These are phyloP conservation scores for Bacidia rubella DNA, from an alignment of 495 filamentous ascomycete genomes.

Conservation along the genomic window DNA sequence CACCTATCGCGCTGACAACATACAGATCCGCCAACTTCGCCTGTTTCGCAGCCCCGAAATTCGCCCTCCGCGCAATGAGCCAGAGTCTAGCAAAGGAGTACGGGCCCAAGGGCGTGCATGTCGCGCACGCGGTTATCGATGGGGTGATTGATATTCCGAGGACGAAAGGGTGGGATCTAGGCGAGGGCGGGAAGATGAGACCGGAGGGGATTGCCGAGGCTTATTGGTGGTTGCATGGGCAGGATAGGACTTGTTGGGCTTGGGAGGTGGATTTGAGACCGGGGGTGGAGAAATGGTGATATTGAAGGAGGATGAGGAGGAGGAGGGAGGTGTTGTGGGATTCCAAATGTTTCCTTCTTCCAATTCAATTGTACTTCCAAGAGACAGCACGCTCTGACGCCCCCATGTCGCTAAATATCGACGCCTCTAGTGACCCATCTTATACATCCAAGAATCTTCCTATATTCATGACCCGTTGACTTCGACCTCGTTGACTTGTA, in stretches of 20 bases:
- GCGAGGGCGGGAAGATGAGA: slow-evolving; percentile 54
- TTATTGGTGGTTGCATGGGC: slow-evolving; percentile 82
- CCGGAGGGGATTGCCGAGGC: slow-evolving; percentile 82
- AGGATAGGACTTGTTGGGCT: slow-evolving; percentile 67
- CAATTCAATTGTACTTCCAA: too few species aligned
- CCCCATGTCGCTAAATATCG: too few species aligned
- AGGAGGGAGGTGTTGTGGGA: too few species aligned
- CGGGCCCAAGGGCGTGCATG: slow-evolving; percentile 77
- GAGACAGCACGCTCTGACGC: too few species aligned
- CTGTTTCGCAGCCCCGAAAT: slow-evolving; percentile 67
- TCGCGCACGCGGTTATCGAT: slow-evolving; percentile 75
- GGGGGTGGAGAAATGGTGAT: slow-evolving; percentile 62
- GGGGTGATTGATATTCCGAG: slow-evolving; percentile 76
- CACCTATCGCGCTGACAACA: too few species aligned
- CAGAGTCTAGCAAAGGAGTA: slow-evolving; percentile 81
- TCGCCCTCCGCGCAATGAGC: slow-evolving; percentile 60
- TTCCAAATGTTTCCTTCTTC: too few species aligned
- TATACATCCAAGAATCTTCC: too few species aligned
- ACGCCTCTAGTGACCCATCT: too few species aligned
- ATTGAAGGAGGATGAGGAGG: not conserved
- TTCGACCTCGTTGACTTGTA: slow-evolving; percentile 15
- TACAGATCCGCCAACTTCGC: slow-evolving; percentile 55
- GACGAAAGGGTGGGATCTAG: slow-evolving; percentile 46
- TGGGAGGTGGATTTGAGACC: slow-evolving; percentile 76
- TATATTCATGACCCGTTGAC: too few species aligned